A percentile compares a stretch with the other conserved stretches of the same genome.
Evolutionary conservation across 2,329 filamentous ascomycete species (phyloP).

Genomic region (Colletotrichum truncatum): DNA sequence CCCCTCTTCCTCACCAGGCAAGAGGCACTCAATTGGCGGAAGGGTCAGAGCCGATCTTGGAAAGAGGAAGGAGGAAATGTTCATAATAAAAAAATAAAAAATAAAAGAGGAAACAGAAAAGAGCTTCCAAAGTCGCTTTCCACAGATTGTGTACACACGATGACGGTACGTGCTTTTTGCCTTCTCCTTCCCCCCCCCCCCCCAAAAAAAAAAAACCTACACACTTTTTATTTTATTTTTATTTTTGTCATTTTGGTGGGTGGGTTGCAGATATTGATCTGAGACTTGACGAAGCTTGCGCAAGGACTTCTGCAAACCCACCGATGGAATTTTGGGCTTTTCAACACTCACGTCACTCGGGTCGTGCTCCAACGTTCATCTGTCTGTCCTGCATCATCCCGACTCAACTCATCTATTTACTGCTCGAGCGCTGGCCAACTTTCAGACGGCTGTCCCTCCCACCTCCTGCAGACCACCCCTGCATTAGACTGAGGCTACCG

Average conservation of each 20-base stretch:
- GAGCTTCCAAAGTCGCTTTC: too few relatives aligned
- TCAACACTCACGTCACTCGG: neutral
- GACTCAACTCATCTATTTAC: neutral
- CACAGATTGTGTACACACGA: too few relatives aligned
- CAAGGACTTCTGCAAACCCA: neutral
- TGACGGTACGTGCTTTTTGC: neutral
- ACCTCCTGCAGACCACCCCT: slow-evolving; percentile 11
- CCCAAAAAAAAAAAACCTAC: neutral
- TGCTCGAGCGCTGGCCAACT: neutral
- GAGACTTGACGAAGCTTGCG: too few relatives aligned
- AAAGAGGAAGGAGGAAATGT: neutral
- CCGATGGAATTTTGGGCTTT: neutral
- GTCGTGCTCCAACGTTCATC: neutral
- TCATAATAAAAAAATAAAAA: too few relatives aligned
- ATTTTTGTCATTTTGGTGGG: too few relatives aligned
- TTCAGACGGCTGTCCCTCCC: slow-evolving; percentile 4
- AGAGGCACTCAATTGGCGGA: neutral
- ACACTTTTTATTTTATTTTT: too few relatives aligned
- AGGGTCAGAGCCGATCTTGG: neutral
- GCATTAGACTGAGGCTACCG: slow-evolving; percentile 22
- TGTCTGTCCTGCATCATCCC: slow-evolving; percentile 19
- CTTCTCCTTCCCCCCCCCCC: neutral
- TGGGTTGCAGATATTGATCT: too few relatives aligned
- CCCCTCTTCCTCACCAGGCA: neutral
- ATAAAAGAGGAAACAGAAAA: too few relatives aligned